phyloP scores from a whole-genome alignment of 768 basidiomycete species.

The Solioccasus polychromus region DNA sequence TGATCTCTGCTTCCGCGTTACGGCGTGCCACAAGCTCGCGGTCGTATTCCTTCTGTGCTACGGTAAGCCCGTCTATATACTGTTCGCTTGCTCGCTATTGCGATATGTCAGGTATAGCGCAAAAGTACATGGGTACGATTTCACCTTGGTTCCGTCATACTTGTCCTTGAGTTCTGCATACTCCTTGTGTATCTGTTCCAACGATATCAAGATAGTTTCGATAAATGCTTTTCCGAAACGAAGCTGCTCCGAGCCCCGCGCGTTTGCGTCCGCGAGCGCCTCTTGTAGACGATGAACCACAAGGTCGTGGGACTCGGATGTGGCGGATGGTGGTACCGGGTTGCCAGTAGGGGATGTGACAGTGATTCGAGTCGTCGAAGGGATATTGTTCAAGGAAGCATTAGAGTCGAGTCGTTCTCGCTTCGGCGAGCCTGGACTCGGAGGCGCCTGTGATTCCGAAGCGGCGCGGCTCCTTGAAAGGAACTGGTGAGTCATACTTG shows the following conservation, averaged over 20 bases:
- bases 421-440: constrained; percentile 4
- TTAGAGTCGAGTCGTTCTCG: constrained; percentile 28
- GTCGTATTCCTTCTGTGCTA: constrained; percentile 94
- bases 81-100: constrained; percentile 84
- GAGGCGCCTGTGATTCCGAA: constrained; percentile 31
- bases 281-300: constrained; percentile 57
- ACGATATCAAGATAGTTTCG: constrained; percentile 60
- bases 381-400: constrained; percentile 16
- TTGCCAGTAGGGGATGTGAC: constrained; percentile 42
- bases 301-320: constrained; percentile 41
- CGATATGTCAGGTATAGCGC: neutral
- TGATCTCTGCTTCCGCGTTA: constrained; percentile 91
- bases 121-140: constrained; percentile 19
- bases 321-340: constrained; percentile 20
- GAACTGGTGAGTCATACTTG: constrained; percentile 12
- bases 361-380: constrained; percentile 38
- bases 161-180: constrained; percentile 64
- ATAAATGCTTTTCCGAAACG: constrained; percentile 73
- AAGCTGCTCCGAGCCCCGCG: constrained; percentile 57
- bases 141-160: constrained; percentile 85
- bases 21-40: constrained; percentile 82
- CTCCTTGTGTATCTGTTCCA: constrained; percentile 64
- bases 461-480: constrained; percentile 25
- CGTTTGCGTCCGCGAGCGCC: constrained; percentile 55
- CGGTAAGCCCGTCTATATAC: constrained; percentile 87